These are phyloP conservation scores for Colletotrichum sp. DNA, from an alignment of 2,329 filamentous ascomycete genomes.

Conservation along the genomic window DNA sequence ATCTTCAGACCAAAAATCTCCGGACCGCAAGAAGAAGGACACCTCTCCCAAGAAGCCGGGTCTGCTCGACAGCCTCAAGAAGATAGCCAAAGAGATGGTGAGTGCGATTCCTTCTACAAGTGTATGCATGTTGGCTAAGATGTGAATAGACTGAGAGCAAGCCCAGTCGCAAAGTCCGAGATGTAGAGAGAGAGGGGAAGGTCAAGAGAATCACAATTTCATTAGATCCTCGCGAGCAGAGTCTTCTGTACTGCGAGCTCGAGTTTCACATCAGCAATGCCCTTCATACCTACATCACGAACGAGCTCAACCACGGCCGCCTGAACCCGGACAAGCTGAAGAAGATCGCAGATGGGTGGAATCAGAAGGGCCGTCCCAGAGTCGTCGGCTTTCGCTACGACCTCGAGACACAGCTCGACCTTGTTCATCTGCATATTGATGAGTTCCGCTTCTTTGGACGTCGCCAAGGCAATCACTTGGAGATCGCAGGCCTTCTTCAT, in stretches of 20 bases:
- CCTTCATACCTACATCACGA: slow-evolving; percentile 56
- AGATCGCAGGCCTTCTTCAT: slow-evolving; percentile 54
- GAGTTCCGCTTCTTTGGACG: slow-evolving; percentile 62
- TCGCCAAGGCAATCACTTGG: slow-evolving; percentile 43
- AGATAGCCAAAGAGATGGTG: slow-evolving; percentile 61
- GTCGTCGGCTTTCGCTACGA: slow-evolving; percentile 65
- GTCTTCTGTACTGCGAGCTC: slow-evolving; percentile 63
- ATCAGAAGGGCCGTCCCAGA: slow-evolving; percentile 55
- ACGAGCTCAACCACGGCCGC: slow-evolving; percentile 60
- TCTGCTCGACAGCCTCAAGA: slow-evolving; percentile 53
- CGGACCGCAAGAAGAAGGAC: slow-evolving; percentile 21
- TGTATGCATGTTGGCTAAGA: not conserved
- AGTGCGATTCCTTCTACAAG: slow-evolving; percentile 18
- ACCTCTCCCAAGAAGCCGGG: slow-evolving; percentile 39
- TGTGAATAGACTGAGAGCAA: slow-evolving; percentile 41
- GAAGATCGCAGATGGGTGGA: slow-evolving; percentile 57
- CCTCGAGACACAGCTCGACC: slow-evolving; percentile 64
- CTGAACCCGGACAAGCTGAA: slow-evolving; percentile 57
- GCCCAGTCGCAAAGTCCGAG: slow-evolving; percentile 34
- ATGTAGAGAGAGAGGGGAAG: slow-evolving; percentile 27
- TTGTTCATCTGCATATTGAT: slow-evolving; percentile 53
- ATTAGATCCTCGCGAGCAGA: slow-evolving; percentile 61
- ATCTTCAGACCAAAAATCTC: slow-evolving; percentile 20
- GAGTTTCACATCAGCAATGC: slow-evolving; percentile 59
- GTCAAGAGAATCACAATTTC: slow-evolving; percentile 49